These are phyloP conservation scores for Zea mays DNA, from an alignment of 176 grass and related monocot genomes.

Conservation along the genomic window Zm-B73-REFERENCE-NAM-5.0 NC_050104.1:157327501-157328000, in stretches of 20 bases:
- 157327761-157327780: slow-evolving; percentile 35
- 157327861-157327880: slow-evolving; percentile 50
- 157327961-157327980: slow-evolving; percentile 38
- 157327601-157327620: no score
- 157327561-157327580: no score
- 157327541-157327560: no score
- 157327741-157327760: neutral
- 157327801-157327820: neutral
- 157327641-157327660: no score
- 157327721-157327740: slow-evolving; percentile 3
- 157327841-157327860: slow-evolving; percentile 13
- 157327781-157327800: neutral
- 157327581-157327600: no score
- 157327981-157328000: slow-evolving; percentile 68
- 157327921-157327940: slow-evolving; percentile 55
- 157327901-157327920: no score
- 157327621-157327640: no score
- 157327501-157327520: no score
- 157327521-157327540: no score
- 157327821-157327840: neutral
- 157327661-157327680: neutral
- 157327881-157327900: slow-evolving; percentile 49
- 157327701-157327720: neutral
- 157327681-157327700: neutral
- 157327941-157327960: slow-evolving; percentile 55